Evolutionary conservation across 495 filamentous ascomycete genomes (phyloP), one percentile per base, ranked within the genome.

Genomic region (Podospora conica): DNA sequence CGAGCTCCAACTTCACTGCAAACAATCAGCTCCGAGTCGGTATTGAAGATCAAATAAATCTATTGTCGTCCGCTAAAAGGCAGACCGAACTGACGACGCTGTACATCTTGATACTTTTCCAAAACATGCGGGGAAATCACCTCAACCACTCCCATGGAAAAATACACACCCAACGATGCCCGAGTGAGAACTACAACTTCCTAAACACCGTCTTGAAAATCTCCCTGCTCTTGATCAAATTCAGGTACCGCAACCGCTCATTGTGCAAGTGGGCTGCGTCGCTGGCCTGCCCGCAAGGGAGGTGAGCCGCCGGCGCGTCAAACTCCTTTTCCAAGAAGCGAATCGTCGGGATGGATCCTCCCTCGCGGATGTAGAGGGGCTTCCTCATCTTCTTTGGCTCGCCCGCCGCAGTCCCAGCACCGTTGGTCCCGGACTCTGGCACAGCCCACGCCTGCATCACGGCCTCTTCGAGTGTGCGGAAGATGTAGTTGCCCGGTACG

Each of bases 241-340:
- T 98, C 71, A 89, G 77, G 60, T 98, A 80, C 53, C 95, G 82
- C 75, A 98, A 76, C 63, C 96, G 80, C 83, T 98, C 95, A 74
- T 98, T 97, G 70, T 96, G 91, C 77, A 98, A 77, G 86, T 98
- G 95, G 25, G 93, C 95, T 61, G 86, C 85, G 74, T 98, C 95
- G 72, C 92, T 97, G 54, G 93, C 92, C 76, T 98, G 95, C 2
- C 95, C 95, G 72, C 93, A 97, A 0, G 95, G 96, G 53, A 98
- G 73, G 76, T 98, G 94, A 0, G 95, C 95, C 0, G 96, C 95
- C 0, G 93, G 92, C 0, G 95, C 95, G 2, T 84, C 84, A 72
- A 98, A 98, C 71, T 96, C 93, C 78, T 96, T 95, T 75, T 98
- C 95, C 57, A 98, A 75, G 75, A 98, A 98, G 10, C 95, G 81